A percentile compares a stretch with the other conserved stretches of the same genome.
phyloP scores from a whole-genome alignment of 805 yeast genomes.

The Scheffersomyces stipitis region DNA sequence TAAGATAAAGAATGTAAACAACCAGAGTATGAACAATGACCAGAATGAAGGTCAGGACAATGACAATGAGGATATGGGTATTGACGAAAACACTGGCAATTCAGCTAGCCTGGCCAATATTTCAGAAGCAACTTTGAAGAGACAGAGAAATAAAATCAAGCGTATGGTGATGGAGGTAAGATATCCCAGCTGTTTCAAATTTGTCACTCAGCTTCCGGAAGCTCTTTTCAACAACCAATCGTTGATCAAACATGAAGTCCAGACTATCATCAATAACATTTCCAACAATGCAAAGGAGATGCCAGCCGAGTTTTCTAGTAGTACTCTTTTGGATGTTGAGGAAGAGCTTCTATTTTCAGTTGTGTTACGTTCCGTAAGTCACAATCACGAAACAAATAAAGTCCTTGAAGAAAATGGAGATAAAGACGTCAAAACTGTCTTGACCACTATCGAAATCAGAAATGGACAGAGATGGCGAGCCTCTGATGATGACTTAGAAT shows the following conservation, averaged over 20 bases:
- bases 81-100: slow-evolving; percentile 14
- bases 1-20: slow-evolving; percentile 18
- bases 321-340: slow-evolving; percentile 31
- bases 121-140: slow-evolving; percentile 31
- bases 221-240: slow-evolving; percentile 32
- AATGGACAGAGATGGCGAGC: slow-evolving; percentile 43
- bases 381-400: slow-evolving; percentile 10
- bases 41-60: slow-evolving; percentile 38
- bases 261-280: slow-evolving; percentile 24
- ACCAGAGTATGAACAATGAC: slow-evolving; percentile 9
- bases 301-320: slow-evolving; percentile 22
- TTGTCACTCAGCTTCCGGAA: slow-evolving; percentile 35
- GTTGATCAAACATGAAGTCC: slow-evolving; percentile 30
- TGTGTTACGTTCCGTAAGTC: slow-evolving; percentile 32
- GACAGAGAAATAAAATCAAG: slow-evolving; percentile 32
- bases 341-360: slow-evolving; percentile 40
- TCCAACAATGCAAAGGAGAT: slow-evolving; percentile 23
- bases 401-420: background rate
- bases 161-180: slow-evolving; percentile 28
- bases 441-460: slow-evolving; percentile 39
- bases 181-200: slow-evolving; percentile 38
- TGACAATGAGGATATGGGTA: slow-evolving; percentile 50
- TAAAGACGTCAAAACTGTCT: slow-evolving; percentile 1
- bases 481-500: slow-evolving; percentile 36
- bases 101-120: slow-evolving; percentile 14